Conservation (phyloP, 192 early-diverging fungal species). For the Dissophora globulifera region DNA sequence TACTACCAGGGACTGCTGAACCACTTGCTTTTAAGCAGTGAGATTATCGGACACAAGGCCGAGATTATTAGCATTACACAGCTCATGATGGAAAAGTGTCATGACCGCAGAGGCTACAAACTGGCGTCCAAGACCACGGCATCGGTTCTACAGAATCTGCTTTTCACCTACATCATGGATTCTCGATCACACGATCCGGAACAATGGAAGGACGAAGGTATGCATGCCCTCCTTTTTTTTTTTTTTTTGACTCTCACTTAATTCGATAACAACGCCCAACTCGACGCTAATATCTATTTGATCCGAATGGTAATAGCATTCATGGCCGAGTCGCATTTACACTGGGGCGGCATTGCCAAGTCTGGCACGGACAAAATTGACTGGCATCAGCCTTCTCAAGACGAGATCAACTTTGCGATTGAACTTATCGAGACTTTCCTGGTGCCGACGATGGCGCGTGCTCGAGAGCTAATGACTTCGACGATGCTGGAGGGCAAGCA, state of each 20-base stretch:
- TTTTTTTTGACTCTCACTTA: no score
- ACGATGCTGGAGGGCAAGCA: constrained; percentile 48
- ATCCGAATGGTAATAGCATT: constrained; percentile 53
- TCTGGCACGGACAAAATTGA: constrained; percentile 64
- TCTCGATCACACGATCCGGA: constrained; percentile 58
- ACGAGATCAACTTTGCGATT: constrained; percentile 75
- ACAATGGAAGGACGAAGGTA: constrained; percentile 69
- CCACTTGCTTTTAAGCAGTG: constrained; percentile 61
- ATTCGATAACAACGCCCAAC: no score
- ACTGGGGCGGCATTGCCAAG: constrained; percentile 78
- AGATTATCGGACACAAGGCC: constrained; percentile 60
- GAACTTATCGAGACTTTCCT: constrained; percentile 69
- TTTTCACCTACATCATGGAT: constrained; percentile 69
- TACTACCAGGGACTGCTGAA: constrained; percentile 81
- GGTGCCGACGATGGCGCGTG: constrained; percentile 47
- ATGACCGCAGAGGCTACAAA: constrained; percentile 72
- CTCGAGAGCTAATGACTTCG: constrained; percentile 57
- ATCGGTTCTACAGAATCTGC: constrained; percentile 56
- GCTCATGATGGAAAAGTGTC: constrained; percentile 64
- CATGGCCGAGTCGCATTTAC: constrained; percentile 71
- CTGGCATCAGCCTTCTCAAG: constrained; percentile 82
- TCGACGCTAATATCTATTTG: neutral
- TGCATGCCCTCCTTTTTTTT: neutral
- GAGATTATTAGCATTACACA: constrained; percentile 61
- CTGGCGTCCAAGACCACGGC: constrained; percentile 74